Percentiles rank a stretch among this genome's conserved stretches.
Evolutionary conservation across 2,329 filamentous ascomycete genomes (phyloP).

Genomic region (Boeremia exigua): DNA sequence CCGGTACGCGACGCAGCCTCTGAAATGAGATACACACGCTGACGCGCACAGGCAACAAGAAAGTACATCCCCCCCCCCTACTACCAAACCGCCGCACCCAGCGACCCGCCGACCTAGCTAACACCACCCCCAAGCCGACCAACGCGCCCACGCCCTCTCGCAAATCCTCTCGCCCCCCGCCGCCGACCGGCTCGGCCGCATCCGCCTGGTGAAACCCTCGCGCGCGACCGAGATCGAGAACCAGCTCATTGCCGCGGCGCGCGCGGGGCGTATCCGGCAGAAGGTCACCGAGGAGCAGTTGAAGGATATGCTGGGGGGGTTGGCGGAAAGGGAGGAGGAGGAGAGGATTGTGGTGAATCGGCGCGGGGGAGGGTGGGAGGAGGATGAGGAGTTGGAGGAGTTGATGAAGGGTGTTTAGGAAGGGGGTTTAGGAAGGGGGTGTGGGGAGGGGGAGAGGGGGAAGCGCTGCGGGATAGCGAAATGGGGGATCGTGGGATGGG

Average conservation of each 20-base stretch:
- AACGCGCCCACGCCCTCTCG: conserved; percentile 76
- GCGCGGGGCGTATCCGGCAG: conserved; percentile 80
- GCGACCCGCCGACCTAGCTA: too few relatives aligned
- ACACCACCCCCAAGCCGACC: conserved; percentile 65
- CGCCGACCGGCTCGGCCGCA: conserved; percentile 89
- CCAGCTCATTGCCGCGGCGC: conserved; percentile 87
- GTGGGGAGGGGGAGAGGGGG: too few relatives aligned
- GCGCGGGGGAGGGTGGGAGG: conserved; percentile 77
- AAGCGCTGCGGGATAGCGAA: too few relatives aligned
- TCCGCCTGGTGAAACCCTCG: conserved; percentile 92
- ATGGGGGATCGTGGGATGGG: too few relatives aligned
- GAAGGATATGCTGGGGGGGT: conserved; percentile 85
- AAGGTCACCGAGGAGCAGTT: conserved; percentile 94
- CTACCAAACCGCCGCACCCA: conserved; percentile 19
- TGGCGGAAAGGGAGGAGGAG: conserved; percentile 74
- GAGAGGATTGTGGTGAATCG: conserved; percentile 86
- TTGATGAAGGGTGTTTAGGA: conserved; percentile 46
- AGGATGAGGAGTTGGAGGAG: conserved; percentile 75
- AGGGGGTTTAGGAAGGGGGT: too few relatives aligned
- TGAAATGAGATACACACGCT: not conserved
- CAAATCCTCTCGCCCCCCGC: conserved; percentile 96
- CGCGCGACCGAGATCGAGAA: conserved; percentile 92
- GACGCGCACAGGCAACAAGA: conserved; percentile 27
- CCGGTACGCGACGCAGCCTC: conserved; percentile 40
- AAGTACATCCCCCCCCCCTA: conserved; percentile 13